A percentile compares a stretch with the other conserved stretches of the same genome.
phyloP scores from a whole-genome alignment of 345 rosid species.

The Hibiscus mutabilis region DNA sequence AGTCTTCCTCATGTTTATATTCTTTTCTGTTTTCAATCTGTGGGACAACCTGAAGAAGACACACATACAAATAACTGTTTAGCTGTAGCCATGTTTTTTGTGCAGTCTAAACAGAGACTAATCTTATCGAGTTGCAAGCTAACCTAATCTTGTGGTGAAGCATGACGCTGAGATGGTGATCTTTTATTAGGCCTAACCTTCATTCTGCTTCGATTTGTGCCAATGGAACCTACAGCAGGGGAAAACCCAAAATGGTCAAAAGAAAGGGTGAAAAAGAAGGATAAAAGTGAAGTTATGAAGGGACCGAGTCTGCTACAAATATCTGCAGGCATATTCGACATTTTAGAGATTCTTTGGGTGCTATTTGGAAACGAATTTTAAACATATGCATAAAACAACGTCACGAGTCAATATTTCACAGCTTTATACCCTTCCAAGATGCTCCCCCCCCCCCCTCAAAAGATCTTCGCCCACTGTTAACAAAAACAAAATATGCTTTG shows the following conservation, averaged over 20 bases:
- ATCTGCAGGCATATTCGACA: neutral
- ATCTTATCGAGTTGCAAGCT: neutral
- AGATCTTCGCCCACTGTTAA: too few species aligned
- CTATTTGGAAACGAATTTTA: neutral
- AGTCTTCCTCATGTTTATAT: neutral
- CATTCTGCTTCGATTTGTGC: neutral
- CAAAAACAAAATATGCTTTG: too few species aligned
- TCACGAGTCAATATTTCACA: neutral
- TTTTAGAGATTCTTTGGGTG: neutral
- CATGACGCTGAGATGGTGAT: constrained; percentile 15
- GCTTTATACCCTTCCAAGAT: neutral
- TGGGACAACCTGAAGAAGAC: constrained; percentile 14
- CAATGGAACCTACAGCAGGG: constrained; percentile 2
- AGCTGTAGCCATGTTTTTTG: neutral
- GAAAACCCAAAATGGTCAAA: neutral
- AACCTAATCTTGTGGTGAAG: constrained; percentile 34
- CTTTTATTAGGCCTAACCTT: constrained; percentile 15
- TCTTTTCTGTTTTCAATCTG: constrained; percentile 1
- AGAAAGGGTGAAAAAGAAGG: neutral
- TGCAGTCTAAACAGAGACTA: too few species aligned
- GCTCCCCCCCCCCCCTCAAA: too few species aligned
- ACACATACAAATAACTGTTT: neutral
- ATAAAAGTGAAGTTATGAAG: neutral
- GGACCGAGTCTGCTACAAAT: constrained; percentile 1
- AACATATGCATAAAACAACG: neutral